Evolutionary conservation across 805 yeast genomes (phyloP), one percentile per base, ranked within the genome.

Genomic region (Ogataea neopini): DNA sequence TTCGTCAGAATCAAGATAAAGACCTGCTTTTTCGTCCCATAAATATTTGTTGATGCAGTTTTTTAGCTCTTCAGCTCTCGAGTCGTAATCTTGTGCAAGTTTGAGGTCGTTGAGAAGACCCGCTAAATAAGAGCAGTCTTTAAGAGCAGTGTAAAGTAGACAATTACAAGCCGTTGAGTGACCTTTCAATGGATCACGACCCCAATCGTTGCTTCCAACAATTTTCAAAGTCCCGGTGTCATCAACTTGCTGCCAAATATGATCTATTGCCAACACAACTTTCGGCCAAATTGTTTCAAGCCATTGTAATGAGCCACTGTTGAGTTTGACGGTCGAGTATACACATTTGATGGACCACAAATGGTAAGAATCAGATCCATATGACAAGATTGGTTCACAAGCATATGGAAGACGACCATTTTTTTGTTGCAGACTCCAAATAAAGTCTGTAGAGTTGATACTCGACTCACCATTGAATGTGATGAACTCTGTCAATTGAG

Each of bases 341-440:
- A 39, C 33, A 25, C 42, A 39, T 25, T 39, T 39, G 33, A 39
- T 39, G 3, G 42, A 39, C 42, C 42, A 39, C 23, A 39, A 17
- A 14, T 39, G 42, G 33, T 39, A 39, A 3, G 42, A 23, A 17
- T 39, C 42, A 3, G 42, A 39, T 5, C 42, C 32, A 17, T 39
- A 39, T 14, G 42, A 39, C 23, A 39, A 11, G 13, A 39, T 39
- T 3, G 42, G 42, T 26, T 39, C 42, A 14, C 42, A 39, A 4
- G 42, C 42, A 14, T 39, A 39, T 4, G 42, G 42, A 9, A 39
- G 42, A 18, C 42, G 42, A 13, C 42, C 42, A 10, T 39, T 18
- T 13, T 25, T 26, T 18, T 39, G 28, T 11, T 39, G 42, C 11
- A 39, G 9, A 26, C 33, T 26, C 42, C 42, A 39, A 19, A 39